Base-by-base conservation (phyloP, 495 filamentous ascomycete genomes). In the Beverwykella pulmonaria region DNA sequence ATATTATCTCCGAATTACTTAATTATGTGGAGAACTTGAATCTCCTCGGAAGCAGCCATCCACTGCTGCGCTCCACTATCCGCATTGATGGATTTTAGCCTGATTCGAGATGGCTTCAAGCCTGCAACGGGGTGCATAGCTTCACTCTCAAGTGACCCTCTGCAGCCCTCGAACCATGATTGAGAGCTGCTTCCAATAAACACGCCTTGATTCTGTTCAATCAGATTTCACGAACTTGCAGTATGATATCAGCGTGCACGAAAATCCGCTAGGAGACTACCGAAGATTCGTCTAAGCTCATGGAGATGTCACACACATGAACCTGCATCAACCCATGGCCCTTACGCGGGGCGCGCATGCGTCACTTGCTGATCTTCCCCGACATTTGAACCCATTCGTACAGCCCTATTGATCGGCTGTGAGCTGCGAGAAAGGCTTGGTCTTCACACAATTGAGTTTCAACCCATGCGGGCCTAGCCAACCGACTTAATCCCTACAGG, bases 71-170 rank as follows among this genome's bases (percentile, higher is more conserved):
- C n/a, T n/a, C n/a, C n/a, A n/a, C n/a, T n/a, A n/a, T 12, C 39
- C 39, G 39, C 39, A 44, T 44, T 44, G 39, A 44, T 44, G 39
- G 39, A 44, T n/a, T 44, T 44, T 44, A 44, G 39, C 39, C 39
- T 44, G 39, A 44, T 44, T 12, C 17, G 39, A 44, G 15, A 10
- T 44, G 39, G 39, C 9, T 44, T 12, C 39, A n/a, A 9, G 17
- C 39, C 39, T 44, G 39, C 9, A n/a, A 12, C 3, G 6, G 8
- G 39, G 9, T 44, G 8, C 39, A 15, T 9, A 44, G 39, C 9
- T 4, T n/a, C 39, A n/a, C 39, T 44, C 39, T 44, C 39, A 34
- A 34, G 30, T 34, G 30, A 34, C 17, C 17, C 15, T 44, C 39
- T n/a, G 39, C 39, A n/a, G 9, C 8, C 17, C 17, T n/a, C 17